Evolutionary conservation across 768 basidiomycete species (phyloP).

Genomic region (Tylopilus subfusipes): DNA sequence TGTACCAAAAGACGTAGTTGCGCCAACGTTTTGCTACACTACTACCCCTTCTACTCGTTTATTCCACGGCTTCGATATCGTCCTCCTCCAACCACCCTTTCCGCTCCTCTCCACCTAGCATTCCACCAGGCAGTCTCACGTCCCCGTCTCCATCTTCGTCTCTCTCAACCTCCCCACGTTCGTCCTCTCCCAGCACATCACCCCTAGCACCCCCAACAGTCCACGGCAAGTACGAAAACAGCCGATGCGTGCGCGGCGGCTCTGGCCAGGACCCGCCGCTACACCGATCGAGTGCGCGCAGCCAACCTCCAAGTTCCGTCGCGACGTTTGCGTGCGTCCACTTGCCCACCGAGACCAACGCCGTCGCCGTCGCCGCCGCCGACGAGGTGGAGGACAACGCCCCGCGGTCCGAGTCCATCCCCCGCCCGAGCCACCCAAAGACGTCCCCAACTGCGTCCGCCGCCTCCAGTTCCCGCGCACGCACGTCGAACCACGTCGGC

Average conservation of each 20-base stretch:
- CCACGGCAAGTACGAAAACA: conserved; percentile 56
- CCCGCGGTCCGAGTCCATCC: conserved; percentile 1
- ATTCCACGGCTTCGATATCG: conserved; percentile 50
- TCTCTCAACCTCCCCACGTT: conserved; percentile 24
- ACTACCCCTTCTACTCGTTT: not conserved
- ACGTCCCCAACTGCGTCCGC: conserved; percentile 56
- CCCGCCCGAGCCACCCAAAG: conserved; percentile 50
- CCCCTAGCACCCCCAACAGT: conserved; percentile 23
- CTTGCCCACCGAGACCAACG: conserved; percentile 28
- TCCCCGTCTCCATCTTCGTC: conserved; percentile 32
- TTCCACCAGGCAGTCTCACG: conserved; percentile 26
- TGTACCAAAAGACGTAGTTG: no score
- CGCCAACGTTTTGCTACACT: no score
- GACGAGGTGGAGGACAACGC: not conserved
- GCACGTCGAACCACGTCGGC: conserved; percentile 75
- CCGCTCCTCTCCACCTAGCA: conserved; percentile 28
- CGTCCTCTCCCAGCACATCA: conserved; percentile 28
- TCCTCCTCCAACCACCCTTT: conserved; percentile 55
- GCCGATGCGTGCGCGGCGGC: conserved; percentile 36
- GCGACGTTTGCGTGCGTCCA: conserved; percentile 55
- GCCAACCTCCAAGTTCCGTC: conserved; percentile 55
- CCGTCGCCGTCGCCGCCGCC: not conserved
- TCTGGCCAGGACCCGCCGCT: not conserved
- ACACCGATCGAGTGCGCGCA: conserved; percentile 45
- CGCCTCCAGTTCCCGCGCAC: conserved; percentile 55